phyloP scores from a whole-genome alignment of 768 basidiomycete genomes.

The Termitomyces sp. region DNA sequence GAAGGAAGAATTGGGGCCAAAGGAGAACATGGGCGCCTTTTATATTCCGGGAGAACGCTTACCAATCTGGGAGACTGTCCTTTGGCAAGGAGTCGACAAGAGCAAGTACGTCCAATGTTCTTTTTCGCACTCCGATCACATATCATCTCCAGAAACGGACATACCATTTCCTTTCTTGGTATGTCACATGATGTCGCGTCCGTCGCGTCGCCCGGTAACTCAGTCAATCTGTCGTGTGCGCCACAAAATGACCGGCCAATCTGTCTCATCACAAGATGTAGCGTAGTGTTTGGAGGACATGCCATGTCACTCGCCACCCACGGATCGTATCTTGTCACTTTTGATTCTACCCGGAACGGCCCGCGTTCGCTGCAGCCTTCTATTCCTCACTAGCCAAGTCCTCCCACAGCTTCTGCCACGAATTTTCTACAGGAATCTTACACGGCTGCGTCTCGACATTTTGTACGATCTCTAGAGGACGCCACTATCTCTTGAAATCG shows the following conservation, averaged over 20 bases:
- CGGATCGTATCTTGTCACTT: conserved; percentile 12
- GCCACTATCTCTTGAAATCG: conserved; percentile 7
- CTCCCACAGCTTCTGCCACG: conserved; percentile 5
- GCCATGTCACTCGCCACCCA: conserved; percentile 7
- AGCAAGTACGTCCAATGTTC: background rate
- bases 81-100: conserved; percentile 11
- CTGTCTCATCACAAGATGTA: conserved; percentile 4
- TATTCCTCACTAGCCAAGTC: conserved; percentile 6
- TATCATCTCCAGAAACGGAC: conserved; percentile 14
- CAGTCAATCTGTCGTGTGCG: conserved; percentile 14
- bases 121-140: conserved; percentile 19
- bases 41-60: conserved; percentile 30
- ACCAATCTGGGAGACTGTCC: conserved; percentile 26
- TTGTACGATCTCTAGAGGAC: conserved; percentile 6
- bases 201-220: conserved; percentile 15
- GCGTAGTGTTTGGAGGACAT: conserved; percentile 3
- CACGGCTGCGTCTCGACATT: background rate
- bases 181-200: conserved; percentile 14
- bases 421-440: background rate
- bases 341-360: conserved; percentile 13
- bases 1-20: conserved; percentile 27
- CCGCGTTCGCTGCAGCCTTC: conserved; percentile 10
- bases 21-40: conserved; percentile 25
- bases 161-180: conserved; percentile 17
- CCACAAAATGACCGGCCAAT: conserved; percentile 23